Percentiles rank a stretch among this genome's conserved stretches.
Evolutionary conservation across 2,329 filamentous ascomycete species (phyloP).

Genomic region (Cadophora malorum): DNA sequence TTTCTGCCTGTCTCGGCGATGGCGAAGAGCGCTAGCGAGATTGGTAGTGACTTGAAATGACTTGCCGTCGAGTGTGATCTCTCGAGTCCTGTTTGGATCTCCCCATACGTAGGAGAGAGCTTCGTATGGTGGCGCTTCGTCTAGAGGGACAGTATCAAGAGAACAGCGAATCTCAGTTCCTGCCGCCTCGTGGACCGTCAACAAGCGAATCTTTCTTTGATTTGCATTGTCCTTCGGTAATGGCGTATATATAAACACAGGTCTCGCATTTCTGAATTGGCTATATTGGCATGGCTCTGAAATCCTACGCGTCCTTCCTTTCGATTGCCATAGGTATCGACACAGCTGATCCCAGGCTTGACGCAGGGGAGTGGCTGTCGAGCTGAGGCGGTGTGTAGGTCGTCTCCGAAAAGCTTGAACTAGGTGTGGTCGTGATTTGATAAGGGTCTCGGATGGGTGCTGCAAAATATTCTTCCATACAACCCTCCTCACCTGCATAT

Average conservation of each 20-base stretch:
- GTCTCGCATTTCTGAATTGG: background rate
- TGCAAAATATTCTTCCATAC: conserved; percentile 1
- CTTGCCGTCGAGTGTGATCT: conserved; percentile 20
- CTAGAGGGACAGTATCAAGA: background rate
- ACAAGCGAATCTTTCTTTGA: conserved; percentile 13
- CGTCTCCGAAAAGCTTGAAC: background rate
- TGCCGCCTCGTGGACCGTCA: conserved; percentile 1
- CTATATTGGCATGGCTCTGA: background rate
- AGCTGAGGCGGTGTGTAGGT: conserved; percentile 2
- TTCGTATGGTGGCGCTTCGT: conserved; percentile 8
- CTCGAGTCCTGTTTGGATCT: conserved; percentile 1
- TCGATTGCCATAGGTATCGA: conserved; percentile 1
- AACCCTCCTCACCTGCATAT: background rate
- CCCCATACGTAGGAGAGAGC: conserved; percentile 23
- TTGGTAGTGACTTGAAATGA: conserved; percentile 12
- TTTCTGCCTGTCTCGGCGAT: background rate
- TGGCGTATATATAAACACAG: background rate
- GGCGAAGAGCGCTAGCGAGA: conserved; percentile 10
- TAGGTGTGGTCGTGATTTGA: too few species aligned
- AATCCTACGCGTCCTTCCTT: background rate
- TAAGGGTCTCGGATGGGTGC: background rate
- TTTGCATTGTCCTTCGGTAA: background rate
- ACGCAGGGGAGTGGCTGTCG: background rate
- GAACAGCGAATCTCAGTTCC: conserved; percentile 2
- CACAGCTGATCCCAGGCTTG: conserved; percentile 8